A percentile compares a stretch with the other conserved stretches of the same genome.
phyloP scores from a whole-genome alignment of 108 stramenopile species.

The Asterionellopsis glacialis region DNA sequence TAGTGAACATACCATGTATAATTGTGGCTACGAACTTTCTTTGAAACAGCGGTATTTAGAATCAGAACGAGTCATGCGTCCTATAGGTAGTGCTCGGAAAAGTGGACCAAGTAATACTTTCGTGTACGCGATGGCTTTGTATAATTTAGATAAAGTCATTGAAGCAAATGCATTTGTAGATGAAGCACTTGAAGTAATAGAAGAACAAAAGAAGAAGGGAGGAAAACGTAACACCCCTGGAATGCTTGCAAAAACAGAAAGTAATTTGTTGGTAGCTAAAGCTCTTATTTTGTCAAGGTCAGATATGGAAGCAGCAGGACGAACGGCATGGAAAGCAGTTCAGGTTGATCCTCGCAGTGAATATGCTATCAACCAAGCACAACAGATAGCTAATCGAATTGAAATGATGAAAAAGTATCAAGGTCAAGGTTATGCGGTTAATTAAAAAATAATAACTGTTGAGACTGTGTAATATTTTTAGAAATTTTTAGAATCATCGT shows the following conservation, averaged over 20 bases:
- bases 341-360: conserved; percentile 35
- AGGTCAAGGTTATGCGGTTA: no score
- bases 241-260: conserved; percentile 21
- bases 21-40: conserved; percentile 54
- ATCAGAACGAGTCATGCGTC: conserved; percentile 41
- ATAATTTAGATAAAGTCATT: conserved; percentile 36
- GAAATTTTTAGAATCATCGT: no score
- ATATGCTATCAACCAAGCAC: conserved; percentile 35
- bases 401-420: background rate
- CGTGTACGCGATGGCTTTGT: conserved; percentile 54
- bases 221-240: conserved; percentile 29
- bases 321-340: conserved; percentile 30
- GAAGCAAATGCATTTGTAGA: conserved; percentile 28
- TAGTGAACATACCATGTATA: conserved; percentile 48
- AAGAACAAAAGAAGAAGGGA: conserved; percentile 29
- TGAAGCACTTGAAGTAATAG: conserved; percentile 35
- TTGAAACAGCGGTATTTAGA: conserved; percentile 37
- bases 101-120: conserved; percentile 48
- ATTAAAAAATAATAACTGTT: background rate
- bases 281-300: conserved; percentile 24
- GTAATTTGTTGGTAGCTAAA: conserved; percentile 43
- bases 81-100: conserved; percentile 36
- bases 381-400: conserved; percentile 9
- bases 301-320: conserved; percentile 19
- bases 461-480: no score